Conservation (phyloP, 176 grass and related monocot species). For the Zoysia japonica region DNA sequence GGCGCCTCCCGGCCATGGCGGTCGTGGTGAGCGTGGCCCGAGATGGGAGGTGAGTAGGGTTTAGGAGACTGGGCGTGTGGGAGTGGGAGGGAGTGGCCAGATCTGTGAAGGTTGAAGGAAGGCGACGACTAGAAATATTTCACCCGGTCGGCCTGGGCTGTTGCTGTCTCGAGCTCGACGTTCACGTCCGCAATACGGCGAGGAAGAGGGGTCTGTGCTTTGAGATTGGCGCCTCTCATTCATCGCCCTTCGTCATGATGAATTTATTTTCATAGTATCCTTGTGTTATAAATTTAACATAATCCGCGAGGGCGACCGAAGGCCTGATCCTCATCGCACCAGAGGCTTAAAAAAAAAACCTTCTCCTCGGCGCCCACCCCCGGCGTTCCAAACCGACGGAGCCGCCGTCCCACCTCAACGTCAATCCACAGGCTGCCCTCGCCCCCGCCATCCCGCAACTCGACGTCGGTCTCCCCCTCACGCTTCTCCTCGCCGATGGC, state of each 20-base stretch:
- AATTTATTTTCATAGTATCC: no score
- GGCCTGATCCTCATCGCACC: no score
- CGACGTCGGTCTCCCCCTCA: no score
- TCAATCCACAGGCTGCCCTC: no score
- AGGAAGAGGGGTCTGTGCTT: neutral
- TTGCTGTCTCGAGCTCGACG: conserved; percentile 25
- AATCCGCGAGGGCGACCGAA: no score
- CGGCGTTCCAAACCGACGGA: no score
- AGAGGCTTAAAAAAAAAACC: no score
- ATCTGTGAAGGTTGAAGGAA: conserved; percentile 48
- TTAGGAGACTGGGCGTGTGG: conserved; percentile 53
- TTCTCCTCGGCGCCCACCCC: no score
- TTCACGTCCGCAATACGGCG: conserved; percentile 25
- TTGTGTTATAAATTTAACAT: no score
- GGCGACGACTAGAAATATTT: conserved; percentile 51
- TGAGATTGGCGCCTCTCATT: conserved; percentile 26
- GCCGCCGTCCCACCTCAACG: no score
- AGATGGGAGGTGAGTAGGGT: conserved; percentile 41
- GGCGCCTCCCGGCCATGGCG: conserved; percentile 41
- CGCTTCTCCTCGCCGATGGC: no score
- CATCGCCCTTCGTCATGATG: neutral
- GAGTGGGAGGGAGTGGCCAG: conserved; percentile 26
- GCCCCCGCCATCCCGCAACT: no score
- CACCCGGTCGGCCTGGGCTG: neutral
- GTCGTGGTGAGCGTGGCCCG: conserved; percentile 8